Evolutionary conservation across 202 grass and related monocot species (phyloP), one percentile per base, ranked within the genome.

Genomic region (Miscanthus sacchariflorus): DNA sequence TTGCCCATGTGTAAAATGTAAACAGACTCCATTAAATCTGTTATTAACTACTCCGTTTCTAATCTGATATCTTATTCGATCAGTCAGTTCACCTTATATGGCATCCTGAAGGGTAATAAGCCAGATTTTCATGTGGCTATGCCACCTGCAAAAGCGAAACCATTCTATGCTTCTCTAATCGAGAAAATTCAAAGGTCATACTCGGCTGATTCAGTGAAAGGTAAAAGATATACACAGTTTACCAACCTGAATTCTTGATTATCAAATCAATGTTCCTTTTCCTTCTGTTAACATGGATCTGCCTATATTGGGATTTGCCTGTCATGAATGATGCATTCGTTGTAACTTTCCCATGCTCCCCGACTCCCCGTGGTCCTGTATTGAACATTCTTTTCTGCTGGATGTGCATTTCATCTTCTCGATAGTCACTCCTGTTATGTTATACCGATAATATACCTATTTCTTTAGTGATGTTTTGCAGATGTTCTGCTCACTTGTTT

Each of bases 71-170:
- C 43, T 65, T 80, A 69, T 83, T 68, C 85, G 96, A 92, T 99
- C 25, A 99, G 97, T 70, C 94, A 96, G 80, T 99, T 99, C 88
- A 99, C 97, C 42, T 90, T 96, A 72, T 99, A 92, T 81, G 94
- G 97, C 61, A 91, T 95, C 45, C 86, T 99, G 70, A 95, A 99
- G 91, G 97, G 97, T 80, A 99, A 96, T 49, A 96, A 99, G 54
- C 94, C 94, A 82, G 94, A 99, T 95, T 99, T 99, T 86, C 97
- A 99, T 88, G 91, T 96, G 78, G 92, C 94, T 67, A 99, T 99
- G 96, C 81, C 96, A 85, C 92, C 96, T 93, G 87, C 86, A 68
- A 89, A 92, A 92, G 94, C 94, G 83, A 99, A 99, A 85, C 88
- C 84, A 46, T 99, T 96, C 74, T 99, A 99, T 70, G 74, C 88